Percentiles rank a stretch among this genome's conserved stretches.
Conservation (phyloP, 2,329 filamentous ascomycete species). For the Pleomassaria siparia region DNA sequence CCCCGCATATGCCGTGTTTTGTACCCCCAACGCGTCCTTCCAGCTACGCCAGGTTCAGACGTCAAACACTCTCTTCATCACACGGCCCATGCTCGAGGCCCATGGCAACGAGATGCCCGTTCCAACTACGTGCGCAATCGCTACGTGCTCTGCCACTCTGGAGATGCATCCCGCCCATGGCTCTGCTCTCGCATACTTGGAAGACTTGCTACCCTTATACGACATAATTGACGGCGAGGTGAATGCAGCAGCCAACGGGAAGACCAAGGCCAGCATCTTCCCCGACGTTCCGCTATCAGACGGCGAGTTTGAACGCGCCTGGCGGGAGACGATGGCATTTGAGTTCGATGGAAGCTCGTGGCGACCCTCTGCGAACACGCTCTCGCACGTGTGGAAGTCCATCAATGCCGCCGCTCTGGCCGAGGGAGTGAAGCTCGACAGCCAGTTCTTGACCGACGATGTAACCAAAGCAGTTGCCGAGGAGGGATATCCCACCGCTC, state of each 20-base stretch:
- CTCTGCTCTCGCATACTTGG: constrained; percentile 40
- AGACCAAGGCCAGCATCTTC: constrained; percentile 46
- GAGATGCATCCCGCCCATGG: constrained; percentile 43
- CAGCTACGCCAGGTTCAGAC: constrained; percentile 65
- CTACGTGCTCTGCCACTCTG: constrained; percentile 48
- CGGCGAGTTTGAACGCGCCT: constrained; percentile 53
- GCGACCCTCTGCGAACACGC: constrained; percentile 51
- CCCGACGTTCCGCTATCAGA: constrained; percentile 55
- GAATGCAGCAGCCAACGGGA: constrained; percentile 29
- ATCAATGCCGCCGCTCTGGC: constrained; percentile 46
- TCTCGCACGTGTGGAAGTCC: constrained; percentile 52
- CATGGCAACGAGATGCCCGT: constrained; percentile 37
- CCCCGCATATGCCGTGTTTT: constrained; percentile 58
- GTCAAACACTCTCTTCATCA: constrained; percentile 63
- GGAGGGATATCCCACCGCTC: constrained; percentile 41
- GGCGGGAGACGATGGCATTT: constrained; percentile 57
- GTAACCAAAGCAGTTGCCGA: constrained; percentile 35
- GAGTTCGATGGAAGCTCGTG: constrained; percentile 46
- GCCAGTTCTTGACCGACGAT: constrained; percentile 39
- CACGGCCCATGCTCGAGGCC: constrained; percentile 46
- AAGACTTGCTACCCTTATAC: constrained; percentile 43
- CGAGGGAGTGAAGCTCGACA: constrained; percentile 44
- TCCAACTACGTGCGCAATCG: constrained; percentile 45
- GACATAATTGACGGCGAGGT: constrained; percentile 31
- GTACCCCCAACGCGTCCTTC: constrained; percentile 60